Evolutionary conservation across 2,329 filamentous ascomycete genomes (phyloP), one percentile per base, ranked within the genome.

Genomic region (Alternaria metachromatica): DNA sequence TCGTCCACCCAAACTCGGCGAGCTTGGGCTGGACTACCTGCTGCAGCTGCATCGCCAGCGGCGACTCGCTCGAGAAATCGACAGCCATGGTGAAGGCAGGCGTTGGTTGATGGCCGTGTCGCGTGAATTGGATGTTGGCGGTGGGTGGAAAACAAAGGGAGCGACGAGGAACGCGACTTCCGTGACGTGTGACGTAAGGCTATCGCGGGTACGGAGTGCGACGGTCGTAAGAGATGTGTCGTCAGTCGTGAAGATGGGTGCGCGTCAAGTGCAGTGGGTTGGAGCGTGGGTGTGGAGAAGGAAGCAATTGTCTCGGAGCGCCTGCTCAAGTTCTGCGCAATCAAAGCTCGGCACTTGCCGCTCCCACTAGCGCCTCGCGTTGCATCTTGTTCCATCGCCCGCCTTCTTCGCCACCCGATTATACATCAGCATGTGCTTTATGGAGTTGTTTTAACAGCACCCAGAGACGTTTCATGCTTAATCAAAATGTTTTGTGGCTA

Each of bases 1-100:
- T 90, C 66, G 90, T 94, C 95, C 96, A 98, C 74, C 94, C 95
- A 70, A 94, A 90, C 82, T 99, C 95, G 63, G 93, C 88, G 62
- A 99, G 86, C 84, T 98, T 98, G 30, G 93, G 91, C 81, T 96
- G 92, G 67, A 98, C 94, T 45, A 90, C 90, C 72, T 86, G 85
- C 78, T 91, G 93, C 58, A 99, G 88, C 68, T 93, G 92, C 72
- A 94, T 88, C 70, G 94, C 94, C 77, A 98, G 85, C 51, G 93
- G 92, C 78, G 94, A 93, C 73, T 92, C 91, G 70, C 92, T 86
- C 58, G 87, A 84, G 68, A 96, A 87, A 78, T 94, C 90, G 81
- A 93, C 87, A 71, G 93, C 86, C 92, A 97, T 97, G 60, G 45
- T 55, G 56, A 21, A 20, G 44, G 44, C 74, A 66, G 57, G 51